A percentile compares a stretch with the other conserved stretches of the same genome.
Evolutionary conservation across 176 grass and related monocot species (phyloP).

Genomic region (Phyllostachys edulis): DNA sequence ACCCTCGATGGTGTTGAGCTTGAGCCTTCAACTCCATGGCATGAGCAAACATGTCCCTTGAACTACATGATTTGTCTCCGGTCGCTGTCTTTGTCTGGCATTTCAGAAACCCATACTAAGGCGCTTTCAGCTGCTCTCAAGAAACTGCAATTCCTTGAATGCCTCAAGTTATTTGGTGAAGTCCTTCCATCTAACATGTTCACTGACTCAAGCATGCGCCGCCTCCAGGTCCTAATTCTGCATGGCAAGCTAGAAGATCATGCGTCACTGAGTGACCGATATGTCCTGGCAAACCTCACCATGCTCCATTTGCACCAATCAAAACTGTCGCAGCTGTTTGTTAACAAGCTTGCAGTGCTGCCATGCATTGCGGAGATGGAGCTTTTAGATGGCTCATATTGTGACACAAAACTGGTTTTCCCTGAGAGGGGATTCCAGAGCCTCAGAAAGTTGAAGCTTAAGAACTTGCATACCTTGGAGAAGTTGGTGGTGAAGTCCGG

Average conservation of each 20-base stretch:
- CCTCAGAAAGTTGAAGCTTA: conserved; percentile 45
- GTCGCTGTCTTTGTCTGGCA: conserved; percentile 39
- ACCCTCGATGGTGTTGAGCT: conserved; percentile 35
- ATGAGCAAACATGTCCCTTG: conserved; percentile 35
- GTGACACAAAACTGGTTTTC: conserved; percentile 38
- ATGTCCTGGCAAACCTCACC: conserved; percentile 42
- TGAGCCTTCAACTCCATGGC: conserved; percentile 29
- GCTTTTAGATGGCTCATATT: conserved; percentile 36
- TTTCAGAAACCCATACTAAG: conserved; percentile 25
- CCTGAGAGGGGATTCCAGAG: conserved; percentile 40
- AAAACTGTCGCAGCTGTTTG: conserved; percentile 30
- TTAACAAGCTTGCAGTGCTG: conserved; percentile 35
- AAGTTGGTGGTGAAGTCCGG: conserved; percentile 33
- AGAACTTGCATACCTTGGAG: conserved; percentile 48
- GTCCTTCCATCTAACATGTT: conserved; percentile 44
- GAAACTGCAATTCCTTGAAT: conserved; percentile 46
- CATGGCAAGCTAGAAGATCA: conserved; percentile 31
- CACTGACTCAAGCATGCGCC: conserved; percentile 38
- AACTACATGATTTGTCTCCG: conserved; percentile 44
- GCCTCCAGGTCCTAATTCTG: conserved; percentile 33
- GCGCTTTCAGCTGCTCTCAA: conserved; percentile 32
- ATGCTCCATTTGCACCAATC: conserved; percentile 30
- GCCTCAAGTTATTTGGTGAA: conserved; percentile 40
- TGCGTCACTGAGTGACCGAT: conserved; percentile 14
- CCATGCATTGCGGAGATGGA: conserved; percentile 46